Evolutionary conservation across 495 filamentous ascomycete genomes (phyloP).

Genomic region (Hypoxylon intermedium): DNA sequence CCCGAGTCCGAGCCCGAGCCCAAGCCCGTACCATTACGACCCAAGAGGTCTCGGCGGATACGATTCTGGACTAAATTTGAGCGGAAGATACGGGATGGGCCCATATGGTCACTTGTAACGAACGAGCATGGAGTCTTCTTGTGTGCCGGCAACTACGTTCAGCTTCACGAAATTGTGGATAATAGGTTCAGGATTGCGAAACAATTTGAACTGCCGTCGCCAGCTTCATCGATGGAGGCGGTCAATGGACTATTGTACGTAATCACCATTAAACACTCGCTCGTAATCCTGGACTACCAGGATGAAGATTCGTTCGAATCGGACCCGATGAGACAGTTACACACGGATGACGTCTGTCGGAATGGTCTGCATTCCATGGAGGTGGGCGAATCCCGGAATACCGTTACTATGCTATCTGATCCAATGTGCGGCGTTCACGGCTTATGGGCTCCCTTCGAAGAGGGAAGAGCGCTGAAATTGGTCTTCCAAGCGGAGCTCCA

Average conservation of each 20-base stretch:
- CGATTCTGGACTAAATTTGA: constrained; percentile 55
- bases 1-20: too few relatives aligned
- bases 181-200: constrained; percentile 52
- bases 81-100: constrained; percentile 45
- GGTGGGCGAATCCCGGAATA: constrained; percentile 33
- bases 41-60: constrained; percentile 41
- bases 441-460: constrained; percentile 55
- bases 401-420: constrained; percentile 55
- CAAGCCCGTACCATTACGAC: too few relatives aligned
- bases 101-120: constrained; percentile 52
- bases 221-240: constrained; percentile 51
- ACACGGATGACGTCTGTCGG: constrained; percentile 49
- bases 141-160: constrained; percentile 49
- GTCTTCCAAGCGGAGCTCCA: constrained; percentile 60
- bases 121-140: constrained; percentile 55
- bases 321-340: constrained; percentile 38
- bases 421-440: constrained; percentile 56
- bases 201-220: constrained; percentile 49
- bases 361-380: constrained; percentile 50
- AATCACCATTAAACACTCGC: constrained; percentile 53
- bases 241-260: constrained; percentile 51
- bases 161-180: constrained; percentile 57
- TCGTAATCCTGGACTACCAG: constrained; percentile 52
- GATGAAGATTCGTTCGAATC: constrained; percentile 27
- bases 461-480: constrained; percentile 51